These are phyloP conservation scores for Ogataea wickerhamii DNA, from an alignment of 805 yeast genomes.

Conservation along the genomic window DNA sequence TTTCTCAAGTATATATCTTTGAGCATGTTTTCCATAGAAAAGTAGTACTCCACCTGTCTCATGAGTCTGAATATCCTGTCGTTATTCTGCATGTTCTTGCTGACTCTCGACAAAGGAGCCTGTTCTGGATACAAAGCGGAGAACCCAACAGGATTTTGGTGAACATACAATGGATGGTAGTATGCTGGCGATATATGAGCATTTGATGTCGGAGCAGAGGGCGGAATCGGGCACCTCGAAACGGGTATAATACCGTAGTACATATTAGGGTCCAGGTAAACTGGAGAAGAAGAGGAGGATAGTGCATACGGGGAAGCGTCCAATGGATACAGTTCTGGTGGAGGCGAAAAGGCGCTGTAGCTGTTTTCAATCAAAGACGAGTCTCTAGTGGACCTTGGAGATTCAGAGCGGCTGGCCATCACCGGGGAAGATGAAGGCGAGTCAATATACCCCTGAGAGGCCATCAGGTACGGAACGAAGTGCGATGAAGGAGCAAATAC, in stretches of 20 bases:
- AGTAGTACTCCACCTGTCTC: conserved; percentile 79
- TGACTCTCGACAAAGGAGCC: not conserved
- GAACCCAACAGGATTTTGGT: conserved; percentile 8
- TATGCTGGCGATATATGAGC: conserved; percentile 4
- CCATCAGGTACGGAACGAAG: conserved; percentile 19
- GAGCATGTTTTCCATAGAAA: conserved; percentile 78
- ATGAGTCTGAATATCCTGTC: conserved; percentile 16
- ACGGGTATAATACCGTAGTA: conserved; percentile 12
- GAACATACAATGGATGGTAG: conserved; percentile 13
- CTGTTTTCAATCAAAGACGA: conserved; percentile 13
- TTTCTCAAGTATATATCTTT: conserved; percentile 77
- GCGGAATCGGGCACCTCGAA: conserved; percentile 7
- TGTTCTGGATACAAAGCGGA: conserved; percentile 6
- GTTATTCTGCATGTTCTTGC: conserved; percentile 2
- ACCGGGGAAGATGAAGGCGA: conserved; percentile 12
- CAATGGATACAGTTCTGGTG: not conserved
- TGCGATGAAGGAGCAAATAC: conserved; percentile 15
- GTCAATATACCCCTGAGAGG: conserved; percentile 11
- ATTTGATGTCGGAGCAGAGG: conserved; percentile 10
- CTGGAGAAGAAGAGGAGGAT: conserved; percentile 9
- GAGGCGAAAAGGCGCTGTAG: not conserved
- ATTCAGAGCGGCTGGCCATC: conserved; percentile 11
- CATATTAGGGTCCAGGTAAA: conserved; percentile 16
- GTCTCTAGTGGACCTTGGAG: conserved; percentile 15
- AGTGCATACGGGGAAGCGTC: not conserved